Evolutionary conservation across 2,329 filamentous ascomycete species (phyloP).

Genomic region (Aspergillus tamarii): DNA sequence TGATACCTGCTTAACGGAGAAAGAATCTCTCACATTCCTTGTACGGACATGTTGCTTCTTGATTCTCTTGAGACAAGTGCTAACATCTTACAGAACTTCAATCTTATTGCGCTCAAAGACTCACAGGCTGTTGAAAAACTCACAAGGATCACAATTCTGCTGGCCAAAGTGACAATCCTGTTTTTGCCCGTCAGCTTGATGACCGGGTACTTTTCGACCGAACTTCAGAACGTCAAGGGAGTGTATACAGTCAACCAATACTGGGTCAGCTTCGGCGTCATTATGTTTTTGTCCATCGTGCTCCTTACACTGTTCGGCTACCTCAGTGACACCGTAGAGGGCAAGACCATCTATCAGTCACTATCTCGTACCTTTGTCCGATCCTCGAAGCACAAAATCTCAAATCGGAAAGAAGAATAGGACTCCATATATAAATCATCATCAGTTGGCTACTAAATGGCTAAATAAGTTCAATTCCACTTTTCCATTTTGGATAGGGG

Average conservation of each 20-base stretch:
- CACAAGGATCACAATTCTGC: constrained; percentile 70
- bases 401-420: constrained; percentile 17
- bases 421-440: neutral
- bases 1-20: constrained; percentile 68
- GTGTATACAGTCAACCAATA: constrained; percentile 66
- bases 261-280: constrained; percentile 69
- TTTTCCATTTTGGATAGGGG: neutral
- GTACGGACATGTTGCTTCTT: constrained; percentile 44
- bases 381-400: constrained; percentile 33
- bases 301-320: constrained; percentile 61
- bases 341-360: constrained; percentile 55
- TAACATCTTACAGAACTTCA: constrained; percentile 66
- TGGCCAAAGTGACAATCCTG: constrained; percentile 74
- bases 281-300: constrained; percentile 63
- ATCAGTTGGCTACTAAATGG: neutral
- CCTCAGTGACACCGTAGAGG: constrained; percentile 61
- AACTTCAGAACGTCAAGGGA: constrained; percentile 60
- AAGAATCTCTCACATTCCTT: constrained; percentile 69
- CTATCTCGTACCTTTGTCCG: constrained; percentile 42
- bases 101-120: constrained; percentile 75
- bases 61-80: neutral
- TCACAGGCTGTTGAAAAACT: constrained; percentile 72
- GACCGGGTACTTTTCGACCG: constrained; percentile 73
- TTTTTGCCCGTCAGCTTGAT: constrained; percentile 76
- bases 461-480: neutral